Evolutionary conservation across 148 eudicot genomes (phyloP).

Genomic region (Amaranthus hypochondriacus): DNA sequence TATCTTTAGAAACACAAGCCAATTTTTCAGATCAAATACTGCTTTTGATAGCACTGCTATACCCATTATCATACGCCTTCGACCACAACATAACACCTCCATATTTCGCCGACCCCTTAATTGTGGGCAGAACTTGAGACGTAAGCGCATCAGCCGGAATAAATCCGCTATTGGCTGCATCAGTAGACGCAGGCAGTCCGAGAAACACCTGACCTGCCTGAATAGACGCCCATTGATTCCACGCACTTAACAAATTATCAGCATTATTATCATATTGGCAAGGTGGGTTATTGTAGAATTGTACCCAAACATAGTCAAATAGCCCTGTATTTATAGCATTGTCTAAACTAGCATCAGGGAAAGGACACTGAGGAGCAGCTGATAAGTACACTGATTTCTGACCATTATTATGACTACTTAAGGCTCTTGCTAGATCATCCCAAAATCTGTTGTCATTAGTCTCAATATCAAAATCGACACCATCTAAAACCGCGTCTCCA

Average conservation of each 20-base stretch:
- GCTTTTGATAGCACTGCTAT: conserved; percentile 13
- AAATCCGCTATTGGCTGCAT: conserved; percentile 29
- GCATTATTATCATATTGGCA: conserved; percentile 25
- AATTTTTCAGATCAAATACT: background rate
- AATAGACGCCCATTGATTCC: conserved; percentile 28
- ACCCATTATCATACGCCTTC: conserved; percentile 17
- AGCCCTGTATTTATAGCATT: conserved; percentile 27
- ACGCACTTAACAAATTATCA: conserved; percentile 5
- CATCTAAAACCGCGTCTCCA: conserved; percentile 34
- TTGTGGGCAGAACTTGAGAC: conserved; percentile 26
- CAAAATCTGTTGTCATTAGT: conserved; percentile 12
- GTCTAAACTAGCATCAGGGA: conserved; percentile 29
- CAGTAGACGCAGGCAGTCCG: conserved; percentile 34
- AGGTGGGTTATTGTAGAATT: conserved; percentile 38
- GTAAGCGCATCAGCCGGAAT: conserved; percentile 26
- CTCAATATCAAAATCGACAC: conserved; percentile 38
- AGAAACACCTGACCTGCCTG: conserved; percentile 23
- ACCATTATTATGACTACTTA: conserved; percentile 13
- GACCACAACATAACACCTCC: conserved; percentile 44
- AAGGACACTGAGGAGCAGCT: conserved; percentile 39
- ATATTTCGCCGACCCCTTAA: conserved; percentile 25
- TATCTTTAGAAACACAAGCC: background rate
- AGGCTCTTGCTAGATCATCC: conserved; percentile 31
- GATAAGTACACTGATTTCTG: conserved; percentile 28
- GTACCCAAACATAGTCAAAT: conserved; percentile 38